These are phyloP conservation scores for Cladophialophora yegresii DNA, from an alignment of 2,329 filamentous ascomycete genomes.

Conservation along the genomic window DNA sequence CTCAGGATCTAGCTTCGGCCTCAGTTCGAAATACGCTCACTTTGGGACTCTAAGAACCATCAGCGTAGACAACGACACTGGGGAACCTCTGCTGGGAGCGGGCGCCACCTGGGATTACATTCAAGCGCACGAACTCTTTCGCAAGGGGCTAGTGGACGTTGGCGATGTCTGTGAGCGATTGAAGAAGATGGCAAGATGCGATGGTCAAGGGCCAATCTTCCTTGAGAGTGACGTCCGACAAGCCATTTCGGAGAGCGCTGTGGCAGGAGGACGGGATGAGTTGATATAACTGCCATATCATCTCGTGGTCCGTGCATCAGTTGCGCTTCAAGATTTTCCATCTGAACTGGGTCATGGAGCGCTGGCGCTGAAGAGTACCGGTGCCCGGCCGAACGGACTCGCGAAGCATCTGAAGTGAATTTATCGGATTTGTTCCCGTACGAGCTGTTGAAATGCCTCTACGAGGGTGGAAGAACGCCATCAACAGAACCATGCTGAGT, in stretches of 20 bases:
- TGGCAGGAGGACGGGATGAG: constrained; percentile 71
- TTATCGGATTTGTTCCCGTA: not conserved
- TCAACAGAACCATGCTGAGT: not conserved
- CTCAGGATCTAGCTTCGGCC: constrained; percentile 40
- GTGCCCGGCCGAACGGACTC: not conserved
- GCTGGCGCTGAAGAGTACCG: constrained; percentile 17
- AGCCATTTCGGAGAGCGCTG: constrained; percentile 77
- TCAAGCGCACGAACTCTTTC: constrained; percentile 74
- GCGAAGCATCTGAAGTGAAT: constrained; percentile 15
- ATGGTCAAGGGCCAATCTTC: constrained; percentile 87
- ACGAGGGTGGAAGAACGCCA: not conserved
- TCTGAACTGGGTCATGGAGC: constrained; percentile 1
- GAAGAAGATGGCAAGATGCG: constrained; percentile 73
- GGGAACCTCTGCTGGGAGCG: constrained; percentile 70
- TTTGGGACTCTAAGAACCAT: constrained; percentile 31
- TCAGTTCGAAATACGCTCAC: constrained; percentile 37
- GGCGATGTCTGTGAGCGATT: constrained; percentile 76
- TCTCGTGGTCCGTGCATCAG: not conserved
- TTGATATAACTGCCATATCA: constrained; percentile 56
- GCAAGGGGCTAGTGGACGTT: constrained; percentile 76
- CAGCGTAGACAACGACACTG: constrained; percentile 59
- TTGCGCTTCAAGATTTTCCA: not conserved
- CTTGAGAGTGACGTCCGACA: constrained; percentile 71
- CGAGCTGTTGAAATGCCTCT: not conserved
- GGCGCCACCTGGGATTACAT: constrained; percentile 89